phyloP scores from a whole-genome alignment of 192 early-diverging fungal species.

The Glomus cerebriforme region DNA sequence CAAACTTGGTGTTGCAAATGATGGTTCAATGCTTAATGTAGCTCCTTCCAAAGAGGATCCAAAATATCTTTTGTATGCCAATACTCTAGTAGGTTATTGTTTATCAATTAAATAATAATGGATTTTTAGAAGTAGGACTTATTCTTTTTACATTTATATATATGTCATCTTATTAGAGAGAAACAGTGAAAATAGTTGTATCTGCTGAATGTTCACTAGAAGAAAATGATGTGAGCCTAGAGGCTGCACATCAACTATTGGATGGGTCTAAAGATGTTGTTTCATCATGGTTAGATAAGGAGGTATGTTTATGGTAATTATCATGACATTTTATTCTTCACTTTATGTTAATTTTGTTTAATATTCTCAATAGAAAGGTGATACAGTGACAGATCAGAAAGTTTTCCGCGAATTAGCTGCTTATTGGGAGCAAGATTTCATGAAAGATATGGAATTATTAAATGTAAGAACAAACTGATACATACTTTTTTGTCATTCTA shows the following conservation, averaged over 20 bases:
- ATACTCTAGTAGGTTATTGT: constrained; percentile 58
- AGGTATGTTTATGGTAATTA: constrained; percentile 37
- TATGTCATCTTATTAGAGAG: constrained; percentile 35
- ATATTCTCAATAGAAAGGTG: constrained; percentile 41
- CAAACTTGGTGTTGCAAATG: constrained; percentile 52
- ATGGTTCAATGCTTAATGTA: constrained; percentile 46
- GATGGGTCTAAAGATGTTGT: constrained; percentile 55
- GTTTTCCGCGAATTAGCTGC: constrained; percentile 92
- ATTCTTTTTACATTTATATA: neutral
- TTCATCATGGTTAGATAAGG: constrained; percentile 53
- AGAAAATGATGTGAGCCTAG: constrained; percentile 43
- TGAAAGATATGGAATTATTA: constrained; percentile 90
- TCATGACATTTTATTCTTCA: constrained; percentile 22
- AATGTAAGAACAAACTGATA: constrained; percentile 55
- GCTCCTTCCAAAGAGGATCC: constrained; percentile 50
- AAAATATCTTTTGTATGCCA: constrained; percentile 79
- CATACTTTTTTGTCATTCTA: constrained; percentile 18
- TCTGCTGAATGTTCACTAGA: constrained; percentile 49
- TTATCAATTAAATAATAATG: neutral
- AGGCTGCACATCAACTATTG: constrained; percentile 50
- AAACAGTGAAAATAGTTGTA: constrained; percentile 42
- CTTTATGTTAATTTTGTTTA: neutral
- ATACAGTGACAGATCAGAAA: constrained; percentile 80
- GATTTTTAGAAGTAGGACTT: neutral
- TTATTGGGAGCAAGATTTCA: constrained; percentile 93